Conservation (phyloP, 495 filamentous ascomycete species). For the Tetracladium setigerum region DNA sequence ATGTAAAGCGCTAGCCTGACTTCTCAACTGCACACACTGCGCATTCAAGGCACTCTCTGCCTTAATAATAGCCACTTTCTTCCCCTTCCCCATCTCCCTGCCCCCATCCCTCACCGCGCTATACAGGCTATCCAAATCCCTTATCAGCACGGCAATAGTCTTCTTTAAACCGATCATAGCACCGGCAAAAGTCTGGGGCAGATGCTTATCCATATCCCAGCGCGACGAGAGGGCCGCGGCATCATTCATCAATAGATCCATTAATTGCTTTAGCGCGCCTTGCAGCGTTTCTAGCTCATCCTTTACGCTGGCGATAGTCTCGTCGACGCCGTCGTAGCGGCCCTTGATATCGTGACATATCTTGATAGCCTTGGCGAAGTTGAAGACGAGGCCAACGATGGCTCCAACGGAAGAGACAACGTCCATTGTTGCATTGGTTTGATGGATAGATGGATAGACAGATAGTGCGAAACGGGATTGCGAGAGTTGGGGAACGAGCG, state of each 20-base stretch:
- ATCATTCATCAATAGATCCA: conserved; percentile 10
- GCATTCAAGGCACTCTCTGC: conserved; percentile 3
- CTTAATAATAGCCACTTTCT: conserved; percentile 1
- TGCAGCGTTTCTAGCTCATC: conserved; percentile 4
- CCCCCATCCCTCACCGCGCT: too few relatives aligned
- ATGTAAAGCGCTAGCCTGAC: conserved; percentile 1
- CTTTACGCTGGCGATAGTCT: neutral
- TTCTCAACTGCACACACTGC: neutral
- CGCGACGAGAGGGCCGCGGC: neutral
- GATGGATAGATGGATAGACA: too few relatives aligned
- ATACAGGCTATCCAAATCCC: too few relatives aligned
- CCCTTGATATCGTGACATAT: conserved; percentile 1
- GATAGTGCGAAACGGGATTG: too few relatives aligned
- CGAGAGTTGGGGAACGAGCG: too few relatives aligned
- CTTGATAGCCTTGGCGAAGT: conserved; percentile 2
- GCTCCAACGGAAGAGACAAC: conserved; percentile 1
- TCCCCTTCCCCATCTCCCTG: neutral
- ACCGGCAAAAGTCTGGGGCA: neutral
- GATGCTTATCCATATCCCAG: conserved; percentile 17
- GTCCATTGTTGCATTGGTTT: too few relatives aligned
- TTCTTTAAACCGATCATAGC: neutral
- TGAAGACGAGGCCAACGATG: conserved; percentile 7
- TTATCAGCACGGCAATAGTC: neutral
- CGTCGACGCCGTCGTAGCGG: neutral
- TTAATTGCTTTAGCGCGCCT: conserved; percentile 7